A percentile compares a stretch with the other conserved stretches of the same genome.
These are phyloP conservation scores for Pisolithus orientalis DNA, from an alignment of 768 basidiomycete species.

Conservation along the genomic window DNA sequence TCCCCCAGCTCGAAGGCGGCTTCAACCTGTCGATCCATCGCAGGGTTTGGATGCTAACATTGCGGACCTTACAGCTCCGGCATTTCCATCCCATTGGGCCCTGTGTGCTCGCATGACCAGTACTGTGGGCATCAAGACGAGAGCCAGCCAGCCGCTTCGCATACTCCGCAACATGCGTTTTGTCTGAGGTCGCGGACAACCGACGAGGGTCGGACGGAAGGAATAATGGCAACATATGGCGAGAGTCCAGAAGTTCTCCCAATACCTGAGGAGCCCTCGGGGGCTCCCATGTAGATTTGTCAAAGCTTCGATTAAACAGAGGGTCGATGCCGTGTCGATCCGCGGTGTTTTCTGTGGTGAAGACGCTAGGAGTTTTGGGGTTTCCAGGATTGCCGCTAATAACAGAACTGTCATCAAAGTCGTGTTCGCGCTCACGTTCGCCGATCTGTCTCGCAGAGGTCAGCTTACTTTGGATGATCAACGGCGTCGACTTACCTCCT, in stretches of 20 bases:
- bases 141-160: conserved; percentile 11
- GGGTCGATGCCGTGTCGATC: conserved; percentile 64
- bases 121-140: conserved; percentile 29
- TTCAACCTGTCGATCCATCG: conserved; percentile 66
- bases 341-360: conserved; percentile 29
- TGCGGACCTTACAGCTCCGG: conserved; percentile 52
- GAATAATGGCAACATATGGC: conserved; percentile 85
- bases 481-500: conserved; percentile 49
- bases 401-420: conserved; percentile 24
- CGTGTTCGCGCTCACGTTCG: conserved; percentile 59
- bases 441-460: conserved; percentile 41
- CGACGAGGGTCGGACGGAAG: conserved; percentile 79
- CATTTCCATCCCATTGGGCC: conserved; percentile 54
- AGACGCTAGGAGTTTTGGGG: conserved; percentile 24
- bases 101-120: conserved; percentile 33
- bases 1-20: conserved; percentile 50
- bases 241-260: conserved; percentile 87
- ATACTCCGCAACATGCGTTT: conserved; percentile 20
- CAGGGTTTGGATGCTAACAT: conserved; percentile 52
- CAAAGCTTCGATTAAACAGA: conserved; percentile 65
- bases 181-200: conserved; percentile 62
- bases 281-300: conserved; percentile 72
- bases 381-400: conserved; percentile 33
- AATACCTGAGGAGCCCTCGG: conserved; percentile 71
- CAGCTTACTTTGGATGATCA: background rate